Evolutionary conservation across 2,329 filamentous ascomycete species (phyloP), one percentile per base, ranked within the genome.

Genomic region (Xylaria sp.): DNA sequence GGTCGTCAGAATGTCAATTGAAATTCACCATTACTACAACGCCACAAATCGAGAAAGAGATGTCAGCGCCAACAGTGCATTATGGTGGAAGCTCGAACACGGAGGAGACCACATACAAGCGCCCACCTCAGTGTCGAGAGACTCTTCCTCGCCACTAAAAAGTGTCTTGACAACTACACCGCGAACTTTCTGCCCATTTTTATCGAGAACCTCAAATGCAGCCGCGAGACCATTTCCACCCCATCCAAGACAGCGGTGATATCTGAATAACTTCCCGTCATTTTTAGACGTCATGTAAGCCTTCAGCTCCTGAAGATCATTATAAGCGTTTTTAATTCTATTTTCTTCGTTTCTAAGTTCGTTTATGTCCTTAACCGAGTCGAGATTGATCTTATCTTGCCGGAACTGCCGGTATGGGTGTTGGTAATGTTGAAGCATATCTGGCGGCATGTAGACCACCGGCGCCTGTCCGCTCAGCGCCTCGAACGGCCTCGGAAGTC

Each of bases 221-320:
- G 63, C 51, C 15, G 51, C 63, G 22, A 66, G 42, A 1, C 63
- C 63, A 17, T 44, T 42, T 2, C 63, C 58, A 22, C 51, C 63
- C 56, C 56, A 66, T 5, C 63, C 58, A 27, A 66, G 58, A 45
- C 57, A 66, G 7, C 44, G 39, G 6, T 20, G n/a, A 33, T 66
- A 66, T 27, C 6, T 31, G 36, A 61, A 61, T n/a, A 22, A 7
- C 13, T 17, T n/a, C 15, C 11, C 31, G 9, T 56, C 33, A 6
- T 7, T 39, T 33, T 10, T 36, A 29, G 27, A 27, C 9, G 9
- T 22, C 25, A 61, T 50, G 17, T 47, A 55, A n/a, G 51, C 22
- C 9, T 61, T 55, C 7, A 61, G 57, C 2, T 17, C 27, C 33
- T 44, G 39, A 25, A 53, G 53, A 20, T 45, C 51, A 2, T 15